Evolutionary conservation across 2,329 filamentous ascomycete species (phyloP), one percentile per base, ranked within the genome.

Genomic region (Thielaviopsis populi): DNA sequence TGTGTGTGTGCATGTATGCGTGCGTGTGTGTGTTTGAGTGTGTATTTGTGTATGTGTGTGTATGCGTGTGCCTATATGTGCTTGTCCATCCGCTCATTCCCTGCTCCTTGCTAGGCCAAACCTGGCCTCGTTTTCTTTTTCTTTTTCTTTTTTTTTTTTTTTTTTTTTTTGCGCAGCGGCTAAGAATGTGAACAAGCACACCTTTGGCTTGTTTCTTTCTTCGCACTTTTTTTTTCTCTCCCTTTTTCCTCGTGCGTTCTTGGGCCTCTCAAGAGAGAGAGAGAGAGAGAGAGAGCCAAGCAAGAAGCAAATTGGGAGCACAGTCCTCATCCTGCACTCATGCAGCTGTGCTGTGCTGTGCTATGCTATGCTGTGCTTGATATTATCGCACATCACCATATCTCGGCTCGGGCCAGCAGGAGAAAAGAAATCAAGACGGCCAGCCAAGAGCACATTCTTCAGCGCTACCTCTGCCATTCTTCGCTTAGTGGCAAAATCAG

Each of bases 91-190:
- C 5, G 5, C 30, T 17, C 33, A 11, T 15, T 56, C 50, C 50
- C 50, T 56, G 50, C 27, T 56, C 50, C 50, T 56, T 56, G 50
- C 50, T 30, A 13, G 5, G 46, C 24, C 46, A 22, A 50, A 5
- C 27, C 27, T 27, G 50, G 50, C 50, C 50, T 56, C 50, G 50
- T 56, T 56, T n/a, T n/a, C n/a, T n/a, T n/a, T n/a, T n/a, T n/a
- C n/a, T n/a, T n/a, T n/a, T n/a, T n/a, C n/a, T n/a, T n/a, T n/a
- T n/a, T n/a, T n/a, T n/a, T n/a, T n/a, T n/a, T 53, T 50, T 27
- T 53, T 53, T n/a, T n/a, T n/a, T n/a, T n/a, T 8, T 46, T n/a
- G 15, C 15, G 3, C 42, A 46, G 42, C n/a, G 42, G 42, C 33
- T 37, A 8, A 37, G 19, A 1, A 24, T 24, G 46, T 13, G 46